phyloP scores from a whole-genome alignment of 2,329 filamentous ascomycete genomes.

The Ophiostoma australiae region DNA sequence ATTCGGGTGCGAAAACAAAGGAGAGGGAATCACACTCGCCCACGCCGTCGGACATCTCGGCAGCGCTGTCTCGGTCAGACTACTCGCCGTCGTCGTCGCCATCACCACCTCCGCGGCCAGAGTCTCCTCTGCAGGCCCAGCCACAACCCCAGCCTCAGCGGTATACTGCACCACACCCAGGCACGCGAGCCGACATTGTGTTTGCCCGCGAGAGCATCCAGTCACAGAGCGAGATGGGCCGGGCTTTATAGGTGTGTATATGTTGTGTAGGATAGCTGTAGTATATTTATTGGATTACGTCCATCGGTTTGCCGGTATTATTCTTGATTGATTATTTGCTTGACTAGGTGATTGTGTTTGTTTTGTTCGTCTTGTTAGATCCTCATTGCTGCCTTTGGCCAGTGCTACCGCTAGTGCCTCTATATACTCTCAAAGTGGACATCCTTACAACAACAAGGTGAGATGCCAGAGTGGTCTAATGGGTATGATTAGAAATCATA shows the following conservation, averaged over 20 bases:
- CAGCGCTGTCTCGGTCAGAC: not conserved
- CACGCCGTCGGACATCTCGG: not conserved
- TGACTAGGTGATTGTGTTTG: not conserved
- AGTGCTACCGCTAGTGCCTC: not conserved
- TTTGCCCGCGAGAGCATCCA: not conserved
- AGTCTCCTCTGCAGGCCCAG: no score
- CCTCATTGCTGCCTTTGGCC: no score
- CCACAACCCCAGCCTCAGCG: not conserved
- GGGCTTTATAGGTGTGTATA: slow-evolving; percentile 10
- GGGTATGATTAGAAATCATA: slow-evolving; percentile 24
- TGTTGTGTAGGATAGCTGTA: not conserved
- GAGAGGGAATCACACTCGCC: not conserved
- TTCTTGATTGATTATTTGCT: not conserved
- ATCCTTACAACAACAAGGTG: slow-evolving; percentile 11
- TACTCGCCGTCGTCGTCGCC: not conserved
- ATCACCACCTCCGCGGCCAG: not conserved
- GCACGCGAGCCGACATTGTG: not conserved
- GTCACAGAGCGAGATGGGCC: slow-evolving; percentile 14
- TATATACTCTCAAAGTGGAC: not conserved
- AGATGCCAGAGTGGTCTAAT: slow-evolving; percentile 27
- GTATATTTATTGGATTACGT: not conserved
- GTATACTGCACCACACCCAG: slow-evolving; percentile 1
- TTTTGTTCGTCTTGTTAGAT: not conserved
- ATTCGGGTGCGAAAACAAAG: not conserved
- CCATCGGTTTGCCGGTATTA: not conserved